Base-by-base conservation (phyloP, 306 rosid species). In the Crataegus laevigata region DNA sequence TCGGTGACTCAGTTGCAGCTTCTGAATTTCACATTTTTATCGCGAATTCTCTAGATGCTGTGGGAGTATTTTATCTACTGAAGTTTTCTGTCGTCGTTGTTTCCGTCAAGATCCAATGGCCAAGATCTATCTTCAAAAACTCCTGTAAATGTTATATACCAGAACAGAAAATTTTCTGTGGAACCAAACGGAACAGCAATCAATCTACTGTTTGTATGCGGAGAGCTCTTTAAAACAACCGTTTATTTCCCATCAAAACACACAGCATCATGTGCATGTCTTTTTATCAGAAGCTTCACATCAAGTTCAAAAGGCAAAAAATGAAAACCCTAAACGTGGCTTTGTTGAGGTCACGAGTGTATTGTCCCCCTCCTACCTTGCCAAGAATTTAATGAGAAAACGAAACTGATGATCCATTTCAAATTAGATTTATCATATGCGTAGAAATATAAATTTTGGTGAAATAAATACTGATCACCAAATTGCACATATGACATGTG, bases 291-390 rank as follows among this genome's bases (percentile, higher is more conserved):
- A 62, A 29, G 38, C 17, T 32, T 42, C 43, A 66, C 50, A 66
- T 73, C 65, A 47, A 63, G 50, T 13, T 60, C 25, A 42, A 50
- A 40, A 42, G 34, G 62, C 55, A 45, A 75, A 69, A 63, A n/a
- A 50, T 15, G n/a, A 77, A 57, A 66, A 70, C 24, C 78, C 69
- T 32, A 55, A 67, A 75, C 66, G 76, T 75, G 81, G 61, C 18
- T 26, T 32, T 71, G 61, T 75, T 71, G 62, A 45, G 81, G 36
- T 61, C 86, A 83, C 83, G 81, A 83, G 75, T 75, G 86, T 69
- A 68, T 79, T 83, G 86, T 71, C 69, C 70, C 83, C 83, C 68
- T 71, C 71, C 75, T 4, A 52, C 83, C 83, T 29, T 47, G 78
- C 75, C 75, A 13, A n/a, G 0, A 50, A 75, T 75, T 79, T 19